These are phyloP conservation scores for Bipolaris sorokiniana DNA, from an alignment of 2,329 filamentous ascomycete species.

Conservation along the genomic window DNA sequence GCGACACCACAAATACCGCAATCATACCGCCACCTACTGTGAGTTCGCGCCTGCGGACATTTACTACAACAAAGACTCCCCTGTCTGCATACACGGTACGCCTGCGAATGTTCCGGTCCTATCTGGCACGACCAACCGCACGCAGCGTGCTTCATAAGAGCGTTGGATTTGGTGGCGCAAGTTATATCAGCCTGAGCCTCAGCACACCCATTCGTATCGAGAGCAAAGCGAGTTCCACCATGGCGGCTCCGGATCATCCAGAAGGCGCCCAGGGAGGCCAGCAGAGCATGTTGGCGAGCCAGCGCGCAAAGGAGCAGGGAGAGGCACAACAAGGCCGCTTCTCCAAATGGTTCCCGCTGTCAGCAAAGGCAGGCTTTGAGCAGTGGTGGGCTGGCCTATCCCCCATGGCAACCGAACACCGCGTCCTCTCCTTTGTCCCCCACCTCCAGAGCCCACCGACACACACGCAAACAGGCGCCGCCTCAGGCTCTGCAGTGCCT, in stretches of 20 bases:
- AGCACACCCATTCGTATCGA: conserved; percentile 39
- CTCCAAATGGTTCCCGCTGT: conserved; percentile 74
- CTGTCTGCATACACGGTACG: conserved; percentile 22
- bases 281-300: conserved; percentile 57
- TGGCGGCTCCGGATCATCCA: conserved; percentile 35
- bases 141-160: conserved; percentile 33
- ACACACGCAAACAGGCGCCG: conserved; percentile 68
- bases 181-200: conserved; percentile 38
- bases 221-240: conserved; percentile 33
- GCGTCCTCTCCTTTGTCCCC: conserved; percentile 84
- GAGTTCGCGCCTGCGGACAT: not conserved
- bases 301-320: conserved; percentile 51
- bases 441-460: conserved; percentile 75
- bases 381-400: conserved; percentile 83
- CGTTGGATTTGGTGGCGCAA: conserved; percentile 41
- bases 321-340: conserved; percentile 43
- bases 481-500: conserved; percentile 53
- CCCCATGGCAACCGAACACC: conserved; percentile 82
- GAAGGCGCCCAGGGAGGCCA: conserved; percentile 43
- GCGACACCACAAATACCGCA: conserved; percentile 30
- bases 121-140: conserved; percentile 31
- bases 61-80: not conserved
- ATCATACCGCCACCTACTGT: conserved; percentile 7
- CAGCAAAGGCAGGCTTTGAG: conserved; percentile 83
- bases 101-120: conserved; percentile 45